Conservation (phyloP, 768 basidiomycete species). For the Mycena epipterygia region DNA sequence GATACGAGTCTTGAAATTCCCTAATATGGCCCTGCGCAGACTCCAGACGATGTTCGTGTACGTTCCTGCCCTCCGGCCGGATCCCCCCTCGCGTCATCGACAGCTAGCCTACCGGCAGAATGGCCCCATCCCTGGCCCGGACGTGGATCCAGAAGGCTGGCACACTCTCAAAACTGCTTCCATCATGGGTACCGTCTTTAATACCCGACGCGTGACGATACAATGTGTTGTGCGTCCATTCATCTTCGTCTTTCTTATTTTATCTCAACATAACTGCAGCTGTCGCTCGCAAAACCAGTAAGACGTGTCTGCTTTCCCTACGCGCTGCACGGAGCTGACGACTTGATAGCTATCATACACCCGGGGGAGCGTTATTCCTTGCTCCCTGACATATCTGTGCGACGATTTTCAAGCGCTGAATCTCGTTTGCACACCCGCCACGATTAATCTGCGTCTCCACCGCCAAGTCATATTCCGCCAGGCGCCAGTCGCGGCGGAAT, state of each 20-base stretch:
- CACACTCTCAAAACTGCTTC: conserved; percentile 37
- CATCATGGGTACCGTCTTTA: conserved; percentile 40
- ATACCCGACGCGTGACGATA: conserved; percentile 41
- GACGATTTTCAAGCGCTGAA: conserved; percentile 31
- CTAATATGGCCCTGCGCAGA: conserved; percentile 25
- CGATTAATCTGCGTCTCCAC: conserved; percentile 29
- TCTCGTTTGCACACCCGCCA: conserved; percentile 31
- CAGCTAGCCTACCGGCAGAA: conserved; percentile 50
- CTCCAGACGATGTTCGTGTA: conserved; percentile 47
- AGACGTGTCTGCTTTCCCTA: conserved; percentile 11
- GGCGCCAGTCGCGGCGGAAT: conserved; percentile 17
- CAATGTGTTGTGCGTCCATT: conserved; percentile 44
- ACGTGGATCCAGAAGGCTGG: conserved; percentile 54
- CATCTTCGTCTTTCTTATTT: neutral
- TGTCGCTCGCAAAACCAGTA: conserved; percentile 55
- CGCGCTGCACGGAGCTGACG: neutral
- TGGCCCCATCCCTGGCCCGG: conserved; percentile 47
- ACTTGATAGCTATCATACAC: conserved; percentile 33
- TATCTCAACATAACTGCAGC: conserved; percentile 30
- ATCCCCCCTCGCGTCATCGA: conserved; percentile 47
- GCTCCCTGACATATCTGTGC: conserved; percentile 28
- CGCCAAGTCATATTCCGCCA: conserved; percentile 18
- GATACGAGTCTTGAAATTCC: neutral
- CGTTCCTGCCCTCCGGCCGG: conserved; percentile 48
- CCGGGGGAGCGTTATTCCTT: conserved; percentile 33